A percentile compares a stretch with the other conserved stretches of the same genome.
Evolutionary conservation across 2,329 filamentous ascomycete genomes (phyloP).

Genomic region (Simplicillium sp.): DNA sequence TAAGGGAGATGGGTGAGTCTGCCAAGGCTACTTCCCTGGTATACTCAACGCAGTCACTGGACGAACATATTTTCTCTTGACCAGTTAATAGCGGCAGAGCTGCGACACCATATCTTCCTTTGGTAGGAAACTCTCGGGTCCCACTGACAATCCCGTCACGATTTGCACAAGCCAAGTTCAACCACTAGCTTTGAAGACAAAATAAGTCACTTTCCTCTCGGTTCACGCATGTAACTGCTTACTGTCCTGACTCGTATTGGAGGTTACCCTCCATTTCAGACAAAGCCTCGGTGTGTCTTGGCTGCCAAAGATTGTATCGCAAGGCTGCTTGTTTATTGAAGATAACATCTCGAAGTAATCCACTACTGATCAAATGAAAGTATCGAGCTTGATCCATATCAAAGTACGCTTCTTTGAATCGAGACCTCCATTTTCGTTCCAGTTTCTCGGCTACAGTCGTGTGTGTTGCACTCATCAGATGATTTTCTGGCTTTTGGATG

Average conservation of each 20-base stretch:
- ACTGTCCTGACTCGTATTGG: conserved; percentile 39
- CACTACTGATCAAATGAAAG: conserved; percentile 21
- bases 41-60: conserved; percentile 28
- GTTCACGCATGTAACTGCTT: conserved; percentile 11
- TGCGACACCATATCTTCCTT: conserved; percentile 32
- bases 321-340: conserved; percentile 23
- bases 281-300: conserved; percentile 20
- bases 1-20: conserved; percentile 38
- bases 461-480: conserved; percentile 4
- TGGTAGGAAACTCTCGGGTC: conserved; percentile 33
- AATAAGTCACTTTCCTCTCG: conserved; percentile 9
- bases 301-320: conserved; percentile 25
- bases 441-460: conserved; percentile 23
- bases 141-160: conserved; percentile 44
- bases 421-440: conserved; percentile 30
- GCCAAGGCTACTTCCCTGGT: conserved; percentile 29
- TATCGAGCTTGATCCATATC: conserved; percentile 35
- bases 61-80: conserved; percentile 30
- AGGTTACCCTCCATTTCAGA: conserved; percentile 30
- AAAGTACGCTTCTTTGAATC: conserved; percentile 35
- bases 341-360: conserved; percentile 29
- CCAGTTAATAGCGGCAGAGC: conserved; percentile 43
- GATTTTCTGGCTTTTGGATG: conserved; percentile 20
- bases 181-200: conserved; percentile 41
- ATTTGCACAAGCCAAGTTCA: conserved; percentile 44